Evolutionary conservation across 768 basidiomycete genomes (phyloP).

Genomic region (Agaricus sinodeliciosus): DNA sequence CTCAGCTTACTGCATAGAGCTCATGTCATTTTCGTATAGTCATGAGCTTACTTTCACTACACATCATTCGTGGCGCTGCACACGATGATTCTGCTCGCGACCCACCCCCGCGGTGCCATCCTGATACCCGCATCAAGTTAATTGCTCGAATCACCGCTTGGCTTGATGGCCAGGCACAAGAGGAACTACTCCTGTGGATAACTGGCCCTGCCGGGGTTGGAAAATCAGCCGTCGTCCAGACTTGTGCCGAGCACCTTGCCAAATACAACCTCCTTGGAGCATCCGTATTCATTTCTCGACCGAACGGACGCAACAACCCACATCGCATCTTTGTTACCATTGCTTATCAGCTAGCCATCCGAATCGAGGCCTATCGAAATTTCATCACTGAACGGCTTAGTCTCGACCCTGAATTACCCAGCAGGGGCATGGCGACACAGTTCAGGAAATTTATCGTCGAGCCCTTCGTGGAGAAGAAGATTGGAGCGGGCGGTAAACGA

Average conservation of each 20-base stretch:
- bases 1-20: no score
- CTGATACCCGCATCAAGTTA: not conserved
- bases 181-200: not conserved
- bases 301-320: not conserved
- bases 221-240: conserved; percentile 6
- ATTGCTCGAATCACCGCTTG: not conserved
- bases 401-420: not conserved
- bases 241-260: not conserved
- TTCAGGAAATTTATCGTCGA: not conserved
- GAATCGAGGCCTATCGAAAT: not conserved
- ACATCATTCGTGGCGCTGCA: not conserved
- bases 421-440: not conserved
- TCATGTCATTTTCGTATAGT: not conserved
- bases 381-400: not conserved
- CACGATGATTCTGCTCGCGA: not conserved
- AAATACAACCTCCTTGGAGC: not conserved
- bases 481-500: not conserved
- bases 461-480: not conserved
- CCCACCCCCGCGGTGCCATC: not conserved
- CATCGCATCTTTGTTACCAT: not conserved
- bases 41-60: not conserved
- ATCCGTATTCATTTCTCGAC: conserved; percentile 3
- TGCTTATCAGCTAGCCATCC: not conserved
- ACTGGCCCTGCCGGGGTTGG: conserved; percentile 9
- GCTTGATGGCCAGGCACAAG: not conserved